Conservation (phyloP, 2,329 filamentous ascomycete genomes). For the Furcasterigmium furcatum region DNA sequence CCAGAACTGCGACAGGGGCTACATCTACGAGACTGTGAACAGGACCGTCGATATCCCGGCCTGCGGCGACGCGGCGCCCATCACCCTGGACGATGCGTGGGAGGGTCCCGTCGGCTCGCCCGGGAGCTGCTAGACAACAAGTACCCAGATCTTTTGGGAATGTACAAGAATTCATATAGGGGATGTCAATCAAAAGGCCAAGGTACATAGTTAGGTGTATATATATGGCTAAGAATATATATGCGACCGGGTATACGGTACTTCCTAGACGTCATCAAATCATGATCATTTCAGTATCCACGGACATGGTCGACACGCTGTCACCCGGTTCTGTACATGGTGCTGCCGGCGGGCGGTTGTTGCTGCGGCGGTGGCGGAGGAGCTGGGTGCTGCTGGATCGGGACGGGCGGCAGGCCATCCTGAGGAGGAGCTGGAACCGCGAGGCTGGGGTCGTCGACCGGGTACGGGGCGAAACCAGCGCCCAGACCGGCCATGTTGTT, state of each 20-base stretch:
- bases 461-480: constrained; percentile 14
- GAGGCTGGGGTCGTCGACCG: constrained; percentile 1
- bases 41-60: constrained; percentile 34
- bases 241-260: no score
- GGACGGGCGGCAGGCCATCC: constrained; percentile 12
- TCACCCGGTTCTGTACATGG: neutral
- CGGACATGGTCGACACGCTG: no score
- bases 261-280: no score
- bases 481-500: constrained; percentile 24
- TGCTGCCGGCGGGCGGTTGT: neutral
- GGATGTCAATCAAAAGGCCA: no score
- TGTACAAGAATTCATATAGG: no score
- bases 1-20: constrained; percentile 36
- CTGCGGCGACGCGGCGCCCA: constrained; percentile 20
- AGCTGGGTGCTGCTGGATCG: neutral
- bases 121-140: constrained; percentile 15
- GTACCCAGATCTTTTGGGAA: no score
- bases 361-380: neutral
- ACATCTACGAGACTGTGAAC: constrained; percentile 41
- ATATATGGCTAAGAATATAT: no score
- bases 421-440: constrained; percentile 3
- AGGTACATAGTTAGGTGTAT: no score
- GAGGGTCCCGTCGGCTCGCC: constrained; percentile 22
- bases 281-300: no score
- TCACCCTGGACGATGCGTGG: constrained; percentile 35